Conservation (phyloP, 2,329 filamentous ascomycete genomes). For the Alternaria consortialis region DNA sequence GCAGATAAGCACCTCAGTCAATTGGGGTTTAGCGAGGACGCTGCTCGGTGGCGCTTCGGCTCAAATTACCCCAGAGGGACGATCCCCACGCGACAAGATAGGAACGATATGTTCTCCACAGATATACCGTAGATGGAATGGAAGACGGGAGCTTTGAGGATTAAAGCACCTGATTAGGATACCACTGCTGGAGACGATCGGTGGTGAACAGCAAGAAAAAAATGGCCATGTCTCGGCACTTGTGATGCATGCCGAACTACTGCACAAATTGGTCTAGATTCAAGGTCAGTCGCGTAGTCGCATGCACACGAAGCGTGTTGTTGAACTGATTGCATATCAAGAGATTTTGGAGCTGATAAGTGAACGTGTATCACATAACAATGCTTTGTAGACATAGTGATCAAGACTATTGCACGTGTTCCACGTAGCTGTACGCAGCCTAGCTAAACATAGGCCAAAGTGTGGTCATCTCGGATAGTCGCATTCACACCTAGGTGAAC, state of each 20-base stretch:
- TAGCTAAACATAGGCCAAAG: slow-evolving; percentile 64
- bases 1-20: slow-evolving; percentile 20
- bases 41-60: slow-evolving; percentile 12
- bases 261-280: background rate
- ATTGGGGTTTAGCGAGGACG: slow-evolving; percentile 1
- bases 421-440: background rate
- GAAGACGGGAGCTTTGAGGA: background rate
- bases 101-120: background rate
- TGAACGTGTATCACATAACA: background rate
- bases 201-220: background rate
- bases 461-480: slow-evolving; percentile 75
- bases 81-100: slow-evolving; percentile 9
- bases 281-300: background rate
- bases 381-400: background rate
- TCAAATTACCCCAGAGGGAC: slow-evolving; percentile 7
- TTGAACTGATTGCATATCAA: background rate
- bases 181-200: background rate
- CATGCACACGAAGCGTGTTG: background rate
- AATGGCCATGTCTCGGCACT: background rate
- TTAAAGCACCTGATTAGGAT: background rate
- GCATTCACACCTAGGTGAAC: slow-evolving; percentile 70
- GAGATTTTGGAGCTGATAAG: background rate
- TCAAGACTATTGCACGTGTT: background rate
- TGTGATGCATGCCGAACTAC: background rate
- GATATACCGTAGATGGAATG: background rate